Evolutionary conservation across 2,329 filamentous ascomycete genomes (phyloP), one percentile per base, ranked within the genome.

Genomic region (Falciphora oryzae): DNA sequence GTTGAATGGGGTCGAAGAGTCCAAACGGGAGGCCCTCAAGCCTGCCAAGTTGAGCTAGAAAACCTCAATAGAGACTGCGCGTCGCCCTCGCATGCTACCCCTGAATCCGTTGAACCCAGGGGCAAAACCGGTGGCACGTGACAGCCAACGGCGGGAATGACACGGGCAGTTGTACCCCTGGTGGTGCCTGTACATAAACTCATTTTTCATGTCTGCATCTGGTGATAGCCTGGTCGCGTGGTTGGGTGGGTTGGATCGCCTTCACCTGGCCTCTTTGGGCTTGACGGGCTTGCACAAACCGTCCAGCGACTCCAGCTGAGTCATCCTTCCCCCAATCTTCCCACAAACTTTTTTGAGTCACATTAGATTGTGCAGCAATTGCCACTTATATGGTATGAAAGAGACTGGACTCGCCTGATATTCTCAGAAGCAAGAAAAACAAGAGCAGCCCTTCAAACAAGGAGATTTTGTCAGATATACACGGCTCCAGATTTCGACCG

Each of bases 1-100:
- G 63, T 73, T 91, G 31, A 93, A 92, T 73, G 88, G 88, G 14
- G 75, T 81, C 59, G 77, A 80, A 62, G 68, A 71, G 65, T 75
- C 74, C 66, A 71, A 78, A 66, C 74, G 72, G 63, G 77, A 77
- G 60, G 77, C 74, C 35, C 66, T 71, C 28, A 72, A 73, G 62
- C 72, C 74, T 28, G 59, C 71, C 57, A 76, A 75, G 65, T 56
- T 66, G n/a, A 69, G 71, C 11, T 72, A 65, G 38, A 27, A 3
- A 53, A 25, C 22, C 22, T 53, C 22, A 50, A 18, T 16, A 22
- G 18, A 50, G 18, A 22, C 44, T 7, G 38, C 13, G 29, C 38
- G 16, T 22, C 22, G 16, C 44, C 22, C 18, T 53, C 44, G 18
- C 16, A 25, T 53, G 44, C n/a, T 53, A 10, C 44, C 22, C 44